Percentiles rank a stretch among this genome's conserved stretches.
Conservation (phyloP, 345 rosid species). For the Lagerstroemia speciosa region DNA sequence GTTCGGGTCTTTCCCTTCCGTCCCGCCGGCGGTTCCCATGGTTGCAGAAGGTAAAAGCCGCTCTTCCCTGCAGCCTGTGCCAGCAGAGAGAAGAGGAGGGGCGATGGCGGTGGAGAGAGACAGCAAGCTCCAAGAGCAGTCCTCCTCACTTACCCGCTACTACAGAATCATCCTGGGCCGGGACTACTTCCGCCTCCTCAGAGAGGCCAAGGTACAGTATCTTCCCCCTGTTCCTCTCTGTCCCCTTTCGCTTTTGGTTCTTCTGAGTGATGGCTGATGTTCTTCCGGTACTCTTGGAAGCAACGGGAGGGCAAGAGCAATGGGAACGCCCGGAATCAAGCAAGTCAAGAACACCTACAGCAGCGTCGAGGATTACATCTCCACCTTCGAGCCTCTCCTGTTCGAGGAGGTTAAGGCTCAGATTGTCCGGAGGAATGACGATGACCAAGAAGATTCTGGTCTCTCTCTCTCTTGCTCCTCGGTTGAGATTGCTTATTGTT, state of each 20-base stretch:
- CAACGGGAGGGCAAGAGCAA: slow-evolving; percentile 23
- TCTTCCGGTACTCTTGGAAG: neutral
- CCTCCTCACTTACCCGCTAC: slow-evolving; percentile 55
- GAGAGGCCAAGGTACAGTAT: slow-evolving; percentile 29
- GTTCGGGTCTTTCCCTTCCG: too few species aligned
- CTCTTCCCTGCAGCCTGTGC: neutral
- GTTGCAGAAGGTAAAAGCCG: too few species aligned
- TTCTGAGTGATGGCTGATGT: neutral
- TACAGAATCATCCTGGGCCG: slow-evolving; percentile 60
- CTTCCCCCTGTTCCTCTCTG: neutral
- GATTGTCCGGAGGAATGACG: slow-evolving; percentile 61
- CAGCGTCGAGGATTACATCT: slow-evolving; percentile 67
- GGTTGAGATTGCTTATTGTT: neutral
- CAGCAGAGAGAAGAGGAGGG: neutral
- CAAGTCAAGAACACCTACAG: slow-evolving; percentile 56
- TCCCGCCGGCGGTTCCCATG: too few species aligned
- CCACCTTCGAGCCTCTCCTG: slow-evolving; percentile 78
- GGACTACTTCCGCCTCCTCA: slow-evolving; percentile 65
- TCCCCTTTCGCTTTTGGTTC: neutral
- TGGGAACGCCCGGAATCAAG: slow-evolving; percentile 24
- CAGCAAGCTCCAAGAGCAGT: slow-evolving; percentile 38
- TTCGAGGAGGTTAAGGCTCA: slow-evolving; percentile 95
- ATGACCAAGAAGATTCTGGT: slow-evolving; percentile 62
- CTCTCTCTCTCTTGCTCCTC: slow-evolving; percentile 4
- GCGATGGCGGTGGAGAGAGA: slow-evolving; percentile 50